A percentile compares a stretch with the other conserved stretches of the same genome.
These are phyloP conservation scores for Croton setiger DNA, from an alignment of 441 rosid genomes.

Conservation along the genomic window DNA sequence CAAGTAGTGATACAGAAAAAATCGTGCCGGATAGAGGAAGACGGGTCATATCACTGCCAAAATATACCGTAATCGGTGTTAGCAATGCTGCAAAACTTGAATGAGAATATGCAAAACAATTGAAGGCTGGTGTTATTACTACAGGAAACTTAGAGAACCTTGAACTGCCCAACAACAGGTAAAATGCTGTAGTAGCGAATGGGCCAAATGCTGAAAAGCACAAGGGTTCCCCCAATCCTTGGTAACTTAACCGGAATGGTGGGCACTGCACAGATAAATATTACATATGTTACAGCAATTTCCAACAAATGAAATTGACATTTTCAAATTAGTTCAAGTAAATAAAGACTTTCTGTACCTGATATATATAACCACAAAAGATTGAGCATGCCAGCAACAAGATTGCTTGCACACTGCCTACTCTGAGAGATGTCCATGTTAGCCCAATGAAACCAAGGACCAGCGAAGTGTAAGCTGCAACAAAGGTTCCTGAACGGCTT, in stretches of 20 bases:
- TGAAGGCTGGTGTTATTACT: neutral
- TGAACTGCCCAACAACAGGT: slow-evolving; percentile 53
- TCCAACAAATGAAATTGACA: neutral
- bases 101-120: neutral
- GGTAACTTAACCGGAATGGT: slow-evolving; percentile 87
- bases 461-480: slow-evolving; percentile 54
- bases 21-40: slow-evolving; percentile 51
- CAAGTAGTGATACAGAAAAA: slow-evolving; percentile 61
- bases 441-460: slow-evolving; percentile 59
- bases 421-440: slow-evolving; percentile 50
- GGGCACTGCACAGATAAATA: slow-evolving; percentile 56
- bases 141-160: slow-evolving; percentile 38
- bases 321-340: neutral
- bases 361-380: slow-evolving; percentile 72
- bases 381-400: slow-evolving; percentile 60
- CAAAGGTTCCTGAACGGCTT: slow-evolving; percentile 68
- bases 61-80: slow-evolving; percentile 6
- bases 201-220: slow-evolving; percentile 94
- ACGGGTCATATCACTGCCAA: slow-evolving; percentile 41
- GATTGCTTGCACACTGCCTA: slow-evolving; percentile 50
- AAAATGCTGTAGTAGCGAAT: slow-evolving; percentile 84
- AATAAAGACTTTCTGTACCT: slow-evolving; percentile 36
- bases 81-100: neutral
- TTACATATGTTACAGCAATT: neutral
- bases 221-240: slow-evolving; percentile 89